Evolutionary conservation across 1,284 basidiomycete genomes (phyloP).

Genomic region (Leccinum brunneo-olivaceum): DNA sequence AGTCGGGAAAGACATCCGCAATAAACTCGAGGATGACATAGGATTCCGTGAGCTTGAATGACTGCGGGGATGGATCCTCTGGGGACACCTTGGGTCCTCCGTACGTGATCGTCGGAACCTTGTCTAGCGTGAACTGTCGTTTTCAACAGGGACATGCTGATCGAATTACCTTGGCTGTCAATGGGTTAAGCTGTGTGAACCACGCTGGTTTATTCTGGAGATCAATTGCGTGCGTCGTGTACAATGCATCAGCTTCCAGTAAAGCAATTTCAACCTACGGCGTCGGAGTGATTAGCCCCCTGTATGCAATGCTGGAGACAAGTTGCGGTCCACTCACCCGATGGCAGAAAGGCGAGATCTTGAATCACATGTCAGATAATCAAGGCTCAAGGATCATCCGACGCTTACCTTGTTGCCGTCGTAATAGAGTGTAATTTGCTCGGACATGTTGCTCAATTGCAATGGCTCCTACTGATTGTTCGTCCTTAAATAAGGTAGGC

Average conservation of each 20-base stretch:
- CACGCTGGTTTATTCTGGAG: slow-evolving; percentile 13
- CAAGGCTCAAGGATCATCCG: too few species aligned
- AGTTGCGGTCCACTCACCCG: too few species aligned
- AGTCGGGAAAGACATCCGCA: slow-evolving; percentile 46
- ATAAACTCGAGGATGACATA: slow-evolving; percentile 58
- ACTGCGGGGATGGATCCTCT: slow-evolving; percentile 51
- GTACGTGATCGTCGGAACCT: slow-evolving; percentile 53
- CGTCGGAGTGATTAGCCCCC: too few species aligned
- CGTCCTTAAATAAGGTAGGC: too few species aligned
- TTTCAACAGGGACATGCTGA: too few species aligned
- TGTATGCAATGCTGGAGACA: too few species aligned
- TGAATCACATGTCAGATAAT: too few species aligned
- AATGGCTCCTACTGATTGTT: too few species aligned
- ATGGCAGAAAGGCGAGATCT: too few species aligned
- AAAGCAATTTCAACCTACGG: slow-evolving; percentile 21
- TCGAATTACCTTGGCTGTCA: slow-evolving; percentile 12
- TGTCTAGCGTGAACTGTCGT: background rate
- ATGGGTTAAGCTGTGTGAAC: slow-evolving; percentile 10
- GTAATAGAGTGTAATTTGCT: too few species aligned
- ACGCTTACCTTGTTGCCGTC: too few species aligned
- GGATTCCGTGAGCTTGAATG: slow-evolving; percentile 56
- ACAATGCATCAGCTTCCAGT: slow-evolving; percentile 10
- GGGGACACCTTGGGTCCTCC: slow-evolving; percentile 47
- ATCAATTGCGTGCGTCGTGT: slow-evolving; percentile 5
- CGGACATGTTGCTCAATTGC: too few species aligned